Evolutionary conservation across 2,329 filamentous ascomycete species (phyloP).

Genomic region (Aspergillus alliaceus): DNA sequence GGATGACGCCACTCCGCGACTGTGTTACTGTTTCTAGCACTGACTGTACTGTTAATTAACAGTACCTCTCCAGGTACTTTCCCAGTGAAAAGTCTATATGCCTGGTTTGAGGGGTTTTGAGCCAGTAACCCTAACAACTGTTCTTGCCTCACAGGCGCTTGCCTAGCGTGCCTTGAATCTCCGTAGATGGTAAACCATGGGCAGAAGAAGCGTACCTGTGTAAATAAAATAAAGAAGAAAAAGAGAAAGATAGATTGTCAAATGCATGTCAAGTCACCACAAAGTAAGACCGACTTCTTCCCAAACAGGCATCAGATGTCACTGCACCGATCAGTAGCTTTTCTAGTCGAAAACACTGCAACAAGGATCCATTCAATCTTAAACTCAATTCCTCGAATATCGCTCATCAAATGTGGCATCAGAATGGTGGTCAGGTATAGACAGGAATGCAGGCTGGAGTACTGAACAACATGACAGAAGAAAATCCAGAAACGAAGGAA

Average conservation of each 20-base stretch:
- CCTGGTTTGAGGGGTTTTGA: no score
- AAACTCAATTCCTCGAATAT: neutral
- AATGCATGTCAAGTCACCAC: neutral
- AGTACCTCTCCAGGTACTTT: no score
- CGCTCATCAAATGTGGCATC: neutral
- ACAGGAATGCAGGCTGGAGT: conserved; percentile 8
- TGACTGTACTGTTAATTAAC: neutral
- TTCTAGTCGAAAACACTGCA: neutral
- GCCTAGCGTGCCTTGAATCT: no score
- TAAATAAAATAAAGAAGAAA: neutral
- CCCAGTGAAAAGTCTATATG: no score
- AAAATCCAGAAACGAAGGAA: neutral
- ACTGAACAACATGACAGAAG: neutral
- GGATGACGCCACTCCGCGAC: neutral
- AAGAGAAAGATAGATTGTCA: neutral
- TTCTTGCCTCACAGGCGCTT: no score
- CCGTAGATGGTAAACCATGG: no score
- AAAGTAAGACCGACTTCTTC: neutral
- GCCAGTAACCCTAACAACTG: no score
- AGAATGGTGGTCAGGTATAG: conserved; percentile 6
- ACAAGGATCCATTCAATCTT: neutral
- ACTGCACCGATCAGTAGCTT: neutral
- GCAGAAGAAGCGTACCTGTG: no score
- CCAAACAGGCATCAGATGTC: neutral
- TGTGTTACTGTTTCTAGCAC: neutral